Percentiles rank a stretch among this genome's conserved stretches.
Conservation (phyloP, 805 yeast species). For the Candida germanica region DNA sequence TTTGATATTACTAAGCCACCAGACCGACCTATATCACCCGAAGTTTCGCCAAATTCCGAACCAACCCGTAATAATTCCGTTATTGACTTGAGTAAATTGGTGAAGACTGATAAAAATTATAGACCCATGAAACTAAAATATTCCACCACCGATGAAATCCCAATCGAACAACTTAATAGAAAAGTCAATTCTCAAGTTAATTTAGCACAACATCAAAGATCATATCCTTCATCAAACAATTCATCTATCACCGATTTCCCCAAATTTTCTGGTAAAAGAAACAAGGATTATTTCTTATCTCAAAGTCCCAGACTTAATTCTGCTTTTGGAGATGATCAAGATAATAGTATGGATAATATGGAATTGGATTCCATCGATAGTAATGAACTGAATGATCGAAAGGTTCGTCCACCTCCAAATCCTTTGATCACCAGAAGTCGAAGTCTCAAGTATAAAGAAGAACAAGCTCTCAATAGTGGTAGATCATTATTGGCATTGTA, state of each 20-base stretch:
- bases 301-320: conserved; percentile 7
- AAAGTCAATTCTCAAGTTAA: conserved; percentile 41
- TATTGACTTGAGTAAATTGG: conserved; percentile 35
- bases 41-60: conserved; percentile 40
- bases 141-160: conserved; percentile 36
- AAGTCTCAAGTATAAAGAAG: conserved; percentile 17
- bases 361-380: conserved; percentile 10
- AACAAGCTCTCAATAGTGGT: conserved; percentile 13
- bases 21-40: conserved; percentile 35
- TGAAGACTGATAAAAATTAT: conserved; percentile 33
- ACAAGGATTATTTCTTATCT: conserved; percentile 29
- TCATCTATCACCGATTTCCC: conserved; percentile 17
- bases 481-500: conserved; percentile 14
- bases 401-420: conserved; percentile 3
- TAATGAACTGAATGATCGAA: conserved; percentile 3
- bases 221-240: conserved; percentile 15
- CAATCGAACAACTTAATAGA: conserved; percentile 35
- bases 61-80: conserved; percentile 42
- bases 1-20: conserved; percentile 33
- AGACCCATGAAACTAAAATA: conserved; percentile 39
- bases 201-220: conserved; percentile 17
- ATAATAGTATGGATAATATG: conserved; percentile 8
- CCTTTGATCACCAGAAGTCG: conserved; percentile 21
- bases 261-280: conserved; percentile 13
- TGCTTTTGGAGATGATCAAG: conserved; percentile 1